Evolutionary conservation across 2,329 filamentous ascomycete species (phyloP), one percentile per base, ranked within the genome.

Genomic region (Verticillium zaregamsianum): DNA sequence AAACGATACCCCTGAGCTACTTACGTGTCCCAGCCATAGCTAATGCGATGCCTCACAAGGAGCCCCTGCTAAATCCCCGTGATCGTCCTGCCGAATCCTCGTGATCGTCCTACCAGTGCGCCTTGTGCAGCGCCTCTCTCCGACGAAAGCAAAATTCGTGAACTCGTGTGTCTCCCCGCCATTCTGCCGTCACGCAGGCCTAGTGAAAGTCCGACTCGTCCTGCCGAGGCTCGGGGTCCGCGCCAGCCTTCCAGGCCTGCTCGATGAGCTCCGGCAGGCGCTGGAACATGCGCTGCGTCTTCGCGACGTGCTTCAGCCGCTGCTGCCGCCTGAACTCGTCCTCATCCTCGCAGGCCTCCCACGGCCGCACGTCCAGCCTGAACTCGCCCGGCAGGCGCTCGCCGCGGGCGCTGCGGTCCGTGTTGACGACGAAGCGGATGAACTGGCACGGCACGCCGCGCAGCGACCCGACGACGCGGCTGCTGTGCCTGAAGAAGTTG

Each of bases 341-440:
- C 1, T 32, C 39, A 1, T 52, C 20, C 11, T 23, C n/a, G 5
- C n/a, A n/a, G 20, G 45, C 45, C 7, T 49, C 45, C 45, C 23
- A n/a, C 9, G 45, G 45, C 69, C 70, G 72, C 3, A 59, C 28
- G 20, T 69, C 67, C 7, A 17, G 2, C 60, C 57, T 33, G 12
- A 61, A 57, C 14, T 59, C 3, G 64, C 64, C 0, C 62, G 57
- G 39, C 62, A 28, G 20, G 55, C 55, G 33, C 15, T 32, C 39
- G 59, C 57, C 12, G 63, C 64, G 37, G 61, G 59, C 20, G 45
- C 45, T 49, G 45, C 20, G 3, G 57, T 68, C 59, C 5, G 68
- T 71, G 52, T 68, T 66, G n/a, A 79, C 70, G 3, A 75, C 62
- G 59, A 82, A 62, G 8, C 65, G 64, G 17, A 82, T 63, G 60